Evolutionary conservation across 345 rosid genomes (phyloP).

Genomic region (Bruguiera sexangula): DNA sequence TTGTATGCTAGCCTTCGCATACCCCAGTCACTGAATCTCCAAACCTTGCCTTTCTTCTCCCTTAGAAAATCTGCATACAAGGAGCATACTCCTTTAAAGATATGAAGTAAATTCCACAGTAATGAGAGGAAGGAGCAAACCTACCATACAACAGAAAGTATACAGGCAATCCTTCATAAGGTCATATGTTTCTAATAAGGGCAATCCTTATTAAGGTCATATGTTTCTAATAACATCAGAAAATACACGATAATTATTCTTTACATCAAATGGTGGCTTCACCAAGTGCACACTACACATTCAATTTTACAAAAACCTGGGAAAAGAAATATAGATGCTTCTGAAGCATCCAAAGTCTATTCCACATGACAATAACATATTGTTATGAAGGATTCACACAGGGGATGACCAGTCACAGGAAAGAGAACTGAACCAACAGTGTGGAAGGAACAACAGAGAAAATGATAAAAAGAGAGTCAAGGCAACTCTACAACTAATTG

Average conservation of each 20-base stretch:
- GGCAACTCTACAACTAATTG: too few species aligned
- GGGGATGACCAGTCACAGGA: neutral
- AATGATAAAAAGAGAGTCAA: too few species aligned
- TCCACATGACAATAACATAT: neutral
- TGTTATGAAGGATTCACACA: neutral
- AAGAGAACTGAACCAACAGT: neutral
- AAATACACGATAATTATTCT: neutral
- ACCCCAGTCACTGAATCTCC: constrained; percentile 94
- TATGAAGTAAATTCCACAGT: neutral
- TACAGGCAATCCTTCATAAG: neutral
- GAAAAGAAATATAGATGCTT: neutral
- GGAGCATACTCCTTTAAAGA: neutral
- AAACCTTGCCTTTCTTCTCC: constrained; percentile 79
- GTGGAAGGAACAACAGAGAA: neutral
- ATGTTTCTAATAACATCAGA: neutral
- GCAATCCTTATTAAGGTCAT: neutral
- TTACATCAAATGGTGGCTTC: neutral
- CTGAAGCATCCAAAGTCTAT: constrained; percentile 5
- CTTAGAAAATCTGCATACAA: constrained; percentile 56
- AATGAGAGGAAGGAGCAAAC: neutral
- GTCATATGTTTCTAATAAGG: neutral
- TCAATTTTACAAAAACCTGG: neutral
- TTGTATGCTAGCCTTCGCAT: constrained; percentile 83
- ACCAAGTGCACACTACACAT: neutral
- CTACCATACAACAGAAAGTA: neutral